Evolutionary conservation across 192 early-diverging fungal species (phyloP).

Genomic region (Piromyces sp.): DNA sequence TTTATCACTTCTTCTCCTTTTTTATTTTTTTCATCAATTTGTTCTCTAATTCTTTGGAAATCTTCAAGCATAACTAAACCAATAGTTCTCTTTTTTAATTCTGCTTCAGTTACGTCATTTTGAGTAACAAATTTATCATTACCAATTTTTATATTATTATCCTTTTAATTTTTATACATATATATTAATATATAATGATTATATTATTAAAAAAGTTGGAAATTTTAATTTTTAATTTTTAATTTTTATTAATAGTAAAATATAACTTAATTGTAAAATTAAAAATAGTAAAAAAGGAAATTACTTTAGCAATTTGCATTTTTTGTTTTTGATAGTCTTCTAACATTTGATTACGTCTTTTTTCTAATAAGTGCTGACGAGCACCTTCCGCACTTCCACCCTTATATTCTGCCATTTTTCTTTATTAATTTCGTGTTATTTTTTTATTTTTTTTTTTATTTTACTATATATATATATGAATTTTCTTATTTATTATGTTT

Average conservation of each 20-base stretch:
- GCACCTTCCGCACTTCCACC: neutral
- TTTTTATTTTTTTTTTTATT: too few relatives aligned
- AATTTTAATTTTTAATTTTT: too few relatives aligned
- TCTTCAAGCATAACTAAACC: slow-evolving; percentile 78
- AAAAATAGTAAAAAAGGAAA: too few relatives aligned
- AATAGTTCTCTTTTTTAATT: slow-evolving; percentile 72
- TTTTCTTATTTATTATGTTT: too few relatives aligned
- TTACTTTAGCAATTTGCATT: slow-evolving; percentile 44
- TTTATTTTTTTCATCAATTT: slow-evolving; percentile 41
- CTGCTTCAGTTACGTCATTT: slow-evolving; percentile 56
- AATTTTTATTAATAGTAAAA: too few relatives aligned
- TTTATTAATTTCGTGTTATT: neutral
- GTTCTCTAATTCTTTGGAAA: slow-evolving; percentile 66
- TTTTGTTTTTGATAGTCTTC: slow-evolving; percentile 50
- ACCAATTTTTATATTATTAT: slow-evolving; percentile 47
- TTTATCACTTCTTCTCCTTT: slow-evolving; percentile 56
- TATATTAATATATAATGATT: too few relatives aligned
- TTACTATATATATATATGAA: too few relatives aligned
- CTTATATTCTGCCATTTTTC: neutral
- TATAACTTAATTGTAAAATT: too few relatives aligned
- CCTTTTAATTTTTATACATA: slow-evolving; percentile 19
- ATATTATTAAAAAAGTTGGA: too few relatives aligned
- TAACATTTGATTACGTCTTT: slow-evolving; percentile 46
- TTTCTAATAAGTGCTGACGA: slow-evolving; percentile 49
- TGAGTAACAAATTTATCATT: slow-evolving; percentile 64